Conservation (phyloP, 805 yeast species). For the Candida palmyrensis region DNA sequence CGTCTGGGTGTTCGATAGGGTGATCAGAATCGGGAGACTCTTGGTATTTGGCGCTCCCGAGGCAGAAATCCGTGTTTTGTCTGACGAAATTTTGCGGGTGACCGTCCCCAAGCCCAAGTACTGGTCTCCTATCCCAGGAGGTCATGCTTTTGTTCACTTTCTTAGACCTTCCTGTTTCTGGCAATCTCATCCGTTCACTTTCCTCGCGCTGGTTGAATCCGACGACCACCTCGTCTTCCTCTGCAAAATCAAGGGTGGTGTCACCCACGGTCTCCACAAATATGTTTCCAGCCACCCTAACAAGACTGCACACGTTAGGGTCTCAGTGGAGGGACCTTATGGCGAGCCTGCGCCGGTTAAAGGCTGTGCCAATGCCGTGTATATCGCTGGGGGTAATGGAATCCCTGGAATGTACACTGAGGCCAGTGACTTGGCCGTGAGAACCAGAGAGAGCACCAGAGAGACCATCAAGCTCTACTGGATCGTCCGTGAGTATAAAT, state of each 20-base stretch:
- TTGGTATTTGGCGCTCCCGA: conserved; percentile 29
- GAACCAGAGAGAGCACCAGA: conserved; percentile 5
- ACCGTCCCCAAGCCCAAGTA: conserved; percentile 36
- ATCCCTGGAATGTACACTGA: conserved; percentile 52
- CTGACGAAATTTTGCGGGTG: conserved; percentile 41
- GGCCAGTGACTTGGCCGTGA: conserved; percentile 17
- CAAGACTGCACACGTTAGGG: conserved; percentile 21
- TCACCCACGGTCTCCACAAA: conserved; percentile 18
- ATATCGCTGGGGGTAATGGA: conserved; percentile 64
- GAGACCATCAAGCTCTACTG: conserved; percentile 17
- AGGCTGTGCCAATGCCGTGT: conserved; percentile 42
- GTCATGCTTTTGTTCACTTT: conserved; percentile 25
- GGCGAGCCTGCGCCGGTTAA: conserved; percentile 46
- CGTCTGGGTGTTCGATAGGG: conserved; percentile 29
- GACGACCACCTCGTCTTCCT: conserved; percentile 1
- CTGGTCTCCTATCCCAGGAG: conserved; percentile 25
- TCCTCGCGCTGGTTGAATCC: neutral
- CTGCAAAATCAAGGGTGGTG: conserved; percentile 5
- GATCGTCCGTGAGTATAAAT: conserved; percentile 24
- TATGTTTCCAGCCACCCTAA: conserved; percentile 20
- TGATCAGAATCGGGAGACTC: conserved; percentile 27
- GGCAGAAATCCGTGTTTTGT: conserved; percentile 31
- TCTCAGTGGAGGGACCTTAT: conserved; percentile 59
- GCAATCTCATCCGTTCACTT: conserved; percentile 34
- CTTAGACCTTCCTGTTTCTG: conserved; percentile 26